These are phyloP conservation scores for Arthrobotrys conoides DNA, from an alignment of 2,329 filamentous ascomycete genomes.

Conservation along the genomic window DNA sequence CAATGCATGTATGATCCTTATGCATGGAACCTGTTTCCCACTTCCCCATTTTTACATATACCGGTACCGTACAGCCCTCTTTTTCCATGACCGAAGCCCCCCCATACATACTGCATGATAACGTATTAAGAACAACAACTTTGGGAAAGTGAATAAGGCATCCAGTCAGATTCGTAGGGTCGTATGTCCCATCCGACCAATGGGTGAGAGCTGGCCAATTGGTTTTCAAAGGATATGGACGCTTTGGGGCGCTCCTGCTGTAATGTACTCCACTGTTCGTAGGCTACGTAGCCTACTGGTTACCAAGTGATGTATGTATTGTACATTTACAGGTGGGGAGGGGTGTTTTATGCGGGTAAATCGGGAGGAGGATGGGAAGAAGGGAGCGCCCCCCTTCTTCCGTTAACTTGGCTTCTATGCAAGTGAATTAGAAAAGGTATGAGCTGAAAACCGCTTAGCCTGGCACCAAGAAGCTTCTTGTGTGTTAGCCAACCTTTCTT, in stretches of 20 bases:
- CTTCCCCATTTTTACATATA: conserved; percentile 15
- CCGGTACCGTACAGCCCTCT: conserved; percentile 20
- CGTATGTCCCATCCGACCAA: conserved; percentile 16
- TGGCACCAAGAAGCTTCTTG: conserved; percentile 1
- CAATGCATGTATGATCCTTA: conserved; percentile 29
- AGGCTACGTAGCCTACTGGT: conserved; percentile 43
- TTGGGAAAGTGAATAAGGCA: conserved; percentile 21
- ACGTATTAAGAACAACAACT: conserved; percentile 23
- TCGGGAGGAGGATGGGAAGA: conserved; percentile 31
- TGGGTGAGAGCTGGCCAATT: conserved; percentile 26
- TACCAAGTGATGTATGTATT: conserved; percentile 29
- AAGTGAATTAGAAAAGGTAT: conserved; percentile 19
- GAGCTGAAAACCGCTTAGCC: conserved; percentile 22
- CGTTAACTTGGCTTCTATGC: conserved; percentile 17
- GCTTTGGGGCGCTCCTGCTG: conserved; percentile 27
- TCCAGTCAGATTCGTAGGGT: conserved; percentile 30
- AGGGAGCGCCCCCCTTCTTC: conserved; percentile 30
- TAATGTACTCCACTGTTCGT: conserved; percentile 13
- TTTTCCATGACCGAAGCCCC: background rate
- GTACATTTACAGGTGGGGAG: background rate
- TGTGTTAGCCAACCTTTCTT: conserved; percentile 6
- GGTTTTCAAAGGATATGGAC: conserved; percentile 15
- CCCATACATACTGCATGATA: conserved; percentile 28
- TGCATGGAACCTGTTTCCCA: conserved; percentile 32
- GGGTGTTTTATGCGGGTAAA: conserved; percentile 31